Conservation (phyloP, 2,329 filamentous ascomycete species). For the Sporothrix variecibatus region DNA sequence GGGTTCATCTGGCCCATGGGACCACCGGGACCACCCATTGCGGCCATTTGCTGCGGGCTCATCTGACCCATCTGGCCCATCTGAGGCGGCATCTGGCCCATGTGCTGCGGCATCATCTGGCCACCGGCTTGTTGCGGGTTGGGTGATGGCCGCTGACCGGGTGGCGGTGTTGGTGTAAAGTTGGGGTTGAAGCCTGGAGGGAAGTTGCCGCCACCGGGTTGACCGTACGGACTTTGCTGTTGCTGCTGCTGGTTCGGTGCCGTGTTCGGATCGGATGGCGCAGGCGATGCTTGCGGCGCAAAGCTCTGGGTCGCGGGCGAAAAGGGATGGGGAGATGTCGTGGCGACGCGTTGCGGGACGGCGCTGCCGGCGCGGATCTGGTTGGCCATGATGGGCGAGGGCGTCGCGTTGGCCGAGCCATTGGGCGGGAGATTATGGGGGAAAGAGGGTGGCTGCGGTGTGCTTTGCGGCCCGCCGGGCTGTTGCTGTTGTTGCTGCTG, state of each 20-base stretch:
- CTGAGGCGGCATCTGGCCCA: conserved; percentile 36
- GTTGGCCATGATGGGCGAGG: conserved; percentile 88
- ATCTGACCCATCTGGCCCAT: conserved; percentile 41
- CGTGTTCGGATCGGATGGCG: conserved; percentile 71
- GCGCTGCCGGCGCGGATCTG: conserved; percentile 68
- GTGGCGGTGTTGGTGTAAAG: conserved; percentile 59
- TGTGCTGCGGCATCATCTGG: conserved; percentile 58
- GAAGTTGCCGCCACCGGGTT: conserved; percentile 54
- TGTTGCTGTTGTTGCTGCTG: conserved; percentile 33
- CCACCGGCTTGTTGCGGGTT: conserved; percentile 52
- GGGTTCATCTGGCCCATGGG: conserved; percentile 44
- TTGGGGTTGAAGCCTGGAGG: conserved; percentile 59
- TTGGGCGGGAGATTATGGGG: conserved; percentile 75
- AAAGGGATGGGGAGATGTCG: conserved; percentile 89
- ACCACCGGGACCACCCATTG: conserved; percentile 30
- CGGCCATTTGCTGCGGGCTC: conserved; percentile 8
- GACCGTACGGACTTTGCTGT: conserved; percentile 68
- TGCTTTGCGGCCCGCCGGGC: conserved; percentile 42
- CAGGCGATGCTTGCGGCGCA: conserved; percentile 70
- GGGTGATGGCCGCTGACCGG: conserved; percentile 54
- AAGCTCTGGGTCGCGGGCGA: conserved; percentile 75
- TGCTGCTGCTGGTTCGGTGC: conserved; percentile 53
- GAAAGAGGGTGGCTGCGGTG: conserved; percentile 67
- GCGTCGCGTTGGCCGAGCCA: conserved; percentile 80
- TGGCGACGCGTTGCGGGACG: conserved; percentile 79